Evolutionary conservation across 2,329 filamentous ascomycete species (phyloP).

Genomic region (Lojkania enalia): DNA sequence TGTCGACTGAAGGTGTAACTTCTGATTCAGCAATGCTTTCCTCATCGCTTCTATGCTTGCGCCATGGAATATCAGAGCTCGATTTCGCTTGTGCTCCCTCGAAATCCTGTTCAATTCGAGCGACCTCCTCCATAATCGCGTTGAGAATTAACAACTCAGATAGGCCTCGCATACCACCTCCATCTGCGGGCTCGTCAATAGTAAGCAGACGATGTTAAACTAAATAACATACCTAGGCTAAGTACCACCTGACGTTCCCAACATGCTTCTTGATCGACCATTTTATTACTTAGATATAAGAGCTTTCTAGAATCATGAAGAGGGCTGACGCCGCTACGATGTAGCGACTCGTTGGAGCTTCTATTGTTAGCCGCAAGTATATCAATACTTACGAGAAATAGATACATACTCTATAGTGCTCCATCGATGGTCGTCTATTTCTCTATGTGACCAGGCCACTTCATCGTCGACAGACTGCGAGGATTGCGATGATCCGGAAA

Average conservation of each 20-base stretch:
- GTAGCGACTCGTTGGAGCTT: background rate
- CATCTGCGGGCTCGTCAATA: conserved; percentile 6
- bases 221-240: conserved; percentile 2
- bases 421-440: too few relatives aligned
- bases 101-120: background rate
- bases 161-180: conserved; percentile 4
- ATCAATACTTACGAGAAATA: background rate
- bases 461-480: background rate
- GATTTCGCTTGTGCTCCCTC: background rate
- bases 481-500: background rate
- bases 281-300: background rate
- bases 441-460: background rate
- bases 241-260: conserved; percentile 3
- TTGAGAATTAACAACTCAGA: conserved; percentile 3
- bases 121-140: conserved; percentile 3
- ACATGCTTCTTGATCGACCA: background rate
- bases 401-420: too few relatives aligned
- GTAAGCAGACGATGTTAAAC: background rate
- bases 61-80: background rate
- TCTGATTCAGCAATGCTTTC: background rate
- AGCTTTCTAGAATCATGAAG: background rate
- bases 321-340: background rate
- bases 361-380: background rate
- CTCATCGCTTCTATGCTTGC: background rate
- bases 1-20: background rate